Percentiles rank a stretch among this genome's conserved stretches.
Evolutionary conservation across 176 grass and related monocot species (phyloP).

Genomic region (Cymbopogon citratus): DNA sequence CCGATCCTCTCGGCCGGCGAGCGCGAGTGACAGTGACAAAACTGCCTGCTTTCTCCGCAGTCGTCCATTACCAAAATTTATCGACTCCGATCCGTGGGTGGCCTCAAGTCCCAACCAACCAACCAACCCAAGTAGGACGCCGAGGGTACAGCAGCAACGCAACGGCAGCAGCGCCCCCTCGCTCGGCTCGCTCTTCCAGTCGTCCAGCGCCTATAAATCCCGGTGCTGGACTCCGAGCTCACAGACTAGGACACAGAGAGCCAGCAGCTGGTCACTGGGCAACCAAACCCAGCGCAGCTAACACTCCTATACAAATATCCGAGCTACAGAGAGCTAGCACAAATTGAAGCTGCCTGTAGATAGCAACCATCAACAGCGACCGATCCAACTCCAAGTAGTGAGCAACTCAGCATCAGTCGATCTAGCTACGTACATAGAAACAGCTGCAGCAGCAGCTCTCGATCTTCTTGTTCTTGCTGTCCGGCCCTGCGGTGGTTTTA

Average conservation of each 20-base stretch:
- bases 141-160: too few species aligned
- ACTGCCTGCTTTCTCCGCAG: too few species aligned
- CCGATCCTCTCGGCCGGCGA: too few species aligned
- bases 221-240: conserved; percentile 1
- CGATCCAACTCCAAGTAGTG: background rate
- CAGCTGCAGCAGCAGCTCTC: background rate
- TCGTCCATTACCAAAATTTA: too few species aligned
- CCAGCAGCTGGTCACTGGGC: background rate
- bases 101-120: too few species aligned
- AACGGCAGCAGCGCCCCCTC: too few species aligned
- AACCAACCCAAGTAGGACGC: too few species aligned
- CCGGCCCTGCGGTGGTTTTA: too few species aligned
- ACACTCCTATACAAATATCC: conserved; percentile 20
- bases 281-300: background rate
- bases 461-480: background rate
- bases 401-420: background rate
- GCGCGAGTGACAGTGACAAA: too few species aligned
- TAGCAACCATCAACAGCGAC: background rate
- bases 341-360: too few species aligned
- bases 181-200: too few species aligned
- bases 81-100: too few species aligned
- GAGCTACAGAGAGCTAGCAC: background rate
- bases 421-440: background rate
- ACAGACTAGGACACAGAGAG: conserved; percentile 11
- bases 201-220: conserved; percentile 30